These are phyloP conservation scores for Vicia faba DNA, from an alignment of 306 rosid species.

Conservation along the genomic window DNA sequence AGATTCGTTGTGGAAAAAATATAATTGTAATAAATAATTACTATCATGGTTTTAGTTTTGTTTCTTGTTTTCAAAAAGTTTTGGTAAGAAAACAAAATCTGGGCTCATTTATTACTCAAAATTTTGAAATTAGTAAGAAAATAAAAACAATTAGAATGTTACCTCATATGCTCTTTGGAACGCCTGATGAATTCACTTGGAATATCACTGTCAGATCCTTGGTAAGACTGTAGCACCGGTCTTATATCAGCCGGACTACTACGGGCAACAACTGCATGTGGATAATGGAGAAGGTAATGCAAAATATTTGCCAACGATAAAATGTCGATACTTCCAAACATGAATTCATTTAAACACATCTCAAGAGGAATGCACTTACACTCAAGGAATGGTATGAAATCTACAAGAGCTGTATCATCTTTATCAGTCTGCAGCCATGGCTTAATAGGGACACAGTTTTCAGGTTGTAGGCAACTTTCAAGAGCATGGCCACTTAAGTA, in stretches of 20 bases:
- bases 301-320: slow-evolving; percentile 29
- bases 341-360: slow-evolving; percentile 16
- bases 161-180: slow-evolving; percentile 80
- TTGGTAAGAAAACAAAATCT: slow-evolving; percentile 13
- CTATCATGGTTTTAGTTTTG: neutral
- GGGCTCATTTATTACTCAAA: neutral
- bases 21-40: neutral
- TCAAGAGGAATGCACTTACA: slow-evolving; percentile 50
- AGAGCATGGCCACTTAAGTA: slow-evolving; percentile 93
- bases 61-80: slow-evolving; percentile 26
- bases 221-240: slow-evolving; percentile 78
- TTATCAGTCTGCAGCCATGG: slow-evolving; percentile 70
- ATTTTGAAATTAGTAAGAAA: neutral
- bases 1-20: neutral
- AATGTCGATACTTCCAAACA: slow-evolving; percentile 13
- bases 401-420: slow-evolving; percentile 87
- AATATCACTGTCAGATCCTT: slow-evolving; percentile 63
- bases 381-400: slow-evolving; percentile 86
- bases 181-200: slow-evolving; percentile 88
- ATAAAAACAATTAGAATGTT: neutral
- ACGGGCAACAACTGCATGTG: slow-evolving; percentile 82
- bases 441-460: slow-evolving; percentile 76
- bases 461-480: slow-evolving; percentile 83
- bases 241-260: slow-evolving; percentile 88
- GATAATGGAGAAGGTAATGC: slow-evolving; percentile 30